Base-by-base conservation (phyloP, 306 rosid species). In the Vicia villosa region DNA sequence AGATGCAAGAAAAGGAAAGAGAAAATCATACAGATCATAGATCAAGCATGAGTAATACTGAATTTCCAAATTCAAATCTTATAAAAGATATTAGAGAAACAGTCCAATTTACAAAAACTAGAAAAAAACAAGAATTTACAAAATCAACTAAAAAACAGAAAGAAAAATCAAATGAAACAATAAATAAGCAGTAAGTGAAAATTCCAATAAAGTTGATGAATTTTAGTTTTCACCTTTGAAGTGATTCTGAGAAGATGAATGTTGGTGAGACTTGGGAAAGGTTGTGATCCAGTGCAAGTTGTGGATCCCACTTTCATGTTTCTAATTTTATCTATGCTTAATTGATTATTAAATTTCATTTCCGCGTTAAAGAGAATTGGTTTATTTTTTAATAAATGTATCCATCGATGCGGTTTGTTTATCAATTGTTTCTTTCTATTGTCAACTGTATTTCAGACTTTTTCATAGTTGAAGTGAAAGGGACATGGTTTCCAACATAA, bases 241-340 rank as follows among this genome's bases (percentile, higher is more conserved):
- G 50, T 21, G 32, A 52, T 51, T 67, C 32, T 19, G 8, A 6
- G 22, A 49, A 17, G 24, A 17, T 17, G 56, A 49, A 49, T 49
- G 24, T 49, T 49, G 56, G 22, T 0, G 19, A 47, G 66, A 28
- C 63, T 77, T 58, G 74, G 1, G 5, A 63, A 32, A 68, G 73
- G 24, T 68, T 73, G 24, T 32, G 73, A 63, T 21, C 30, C 76
- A 21, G 59, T 21, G 1, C 8, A 52, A 34, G 70, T 26, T 52
- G 46, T 40, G 26, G 68, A 76, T 59, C 70, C 70, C 60, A 59
- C 14, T 60, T 66, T 66, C 60, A 67, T 28, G 41, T 42, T 19
- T 24, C 26, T 22, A 62, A 6, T 49, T 64, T 64, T 46, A 8
- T 47, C 20, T 6, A 47, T 21, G 50, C 61, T 57, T n/a, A 43